These are phyloP conservation scores for Xylaria sp. DNA, from an alignment of 2,329 filamentous ascomycete genomes.

Conservation along the genomic window DNA sequence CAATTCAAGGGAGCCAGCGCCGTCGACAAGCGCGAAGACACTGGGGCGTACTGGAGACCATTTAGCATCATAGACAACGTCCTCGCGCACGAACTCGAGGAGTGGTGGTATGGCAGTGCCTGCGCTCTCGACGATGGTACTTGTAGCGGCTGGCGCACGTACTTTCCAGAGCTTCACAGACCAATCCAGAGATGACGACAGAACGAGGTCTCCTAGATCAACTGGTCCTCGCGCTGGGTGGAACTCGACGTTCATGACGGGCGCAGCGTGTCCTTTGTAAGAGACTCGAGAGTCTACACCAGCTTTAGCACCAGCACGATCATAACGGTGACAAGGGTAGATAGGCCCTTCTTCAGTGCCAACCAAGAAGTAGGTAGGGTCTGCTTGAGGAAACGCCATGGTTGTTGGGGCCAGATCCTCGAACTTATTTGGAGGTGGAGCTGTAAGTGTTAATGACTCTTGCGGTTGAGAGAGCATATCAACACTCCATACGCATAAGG, in stretches of 20 bases:
- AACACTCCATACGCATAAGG: slow-evolving; percentile 96
- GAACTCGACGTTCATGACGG: slow-evolving; percentile 96
- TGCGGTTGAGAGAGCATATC: slow-evolving; percentile 98
- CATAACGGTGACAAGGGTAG: slow-evolving; percentile 96
- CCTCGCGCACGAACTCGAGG: slow-evolving; percentile 91
- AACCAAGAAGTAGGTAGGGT: slow-evolving; percentile 97
- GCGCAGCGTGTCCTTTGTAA: slow-evolving; percentile 90
- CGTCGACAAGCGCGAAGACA: slow-evolving; percentile 94
- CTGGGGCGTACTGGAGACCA: slow-evolving; percentile 96
- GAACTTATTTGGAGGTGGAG: slow-evolving; percentile 86
- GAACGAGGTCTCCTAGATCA: slow-evolving; percentile 91
- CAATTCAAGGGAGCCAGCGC: slow-evolving; percentile 89
- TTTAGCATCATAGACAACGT: slow-evolving; percentile 93
- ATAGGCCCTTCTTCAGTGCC: slow-evolving; percentile 97
- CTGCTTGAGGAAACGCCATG: slow-evolving; percentile 92
- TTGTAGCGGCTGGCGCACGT: slow-evolving; percentile 79
- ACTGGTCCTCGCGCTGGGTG: slow-evolving; percentile 92
- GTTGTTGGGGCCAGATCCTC: slow-evolving; percentile 96
- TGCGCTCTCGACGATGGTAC: slow-evolving; percentile 62
- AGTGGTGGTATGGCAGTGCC: slow-evolving; percentile 75
- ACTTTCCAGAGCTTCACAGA: slow-evolving; percentile 97
- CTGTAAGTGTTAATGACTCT: slow-evolving; percentile 88
- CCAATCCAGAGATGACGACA: slow-evolving; percentile 96
- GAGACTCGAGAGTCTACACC: slow-evolving; percentile 89
- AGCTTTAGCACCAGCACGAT: slow-evolving; percentile 95